phyloP scores from a whole-genome alignment of 306 rosid genomes.

The Cicer bijugum region DNA sequence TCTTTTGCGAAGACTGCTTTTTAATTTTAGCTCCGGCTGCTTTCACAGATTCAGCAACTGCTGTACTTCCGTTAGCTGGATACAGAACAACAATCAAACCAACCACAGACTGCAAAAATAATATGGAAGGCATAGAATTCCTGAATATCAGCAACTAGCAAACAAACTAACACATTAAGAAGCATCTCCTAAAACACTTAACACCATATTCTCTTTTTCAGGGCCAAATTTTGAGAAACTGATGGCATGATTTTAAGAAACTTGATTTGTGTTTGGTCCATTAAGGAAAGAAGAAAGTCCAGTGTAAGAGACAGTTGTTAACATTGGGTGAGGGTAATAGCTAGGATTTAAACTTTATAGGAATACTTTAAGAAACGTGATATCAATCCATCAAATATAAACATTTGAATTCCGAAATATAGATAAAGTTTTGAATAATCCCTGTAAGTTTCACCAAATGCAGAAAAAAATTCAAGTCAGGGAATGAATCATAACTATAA shows the following conservation, averaged over 20 bases:
- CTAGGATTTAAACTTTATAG: constrained; percentile 15
- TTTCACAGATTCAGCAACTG: constrained; percentile 51
- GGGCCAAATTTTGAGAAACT: constrained; percentile 15
- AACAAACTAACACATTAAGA: constrained; percentile 25
- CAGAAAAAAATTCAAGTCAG: neutral
- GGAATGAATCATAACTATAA: constrained; percentile 35
- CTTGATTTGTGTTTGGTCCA: neutral
- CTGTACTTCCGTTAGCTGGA: constrained; percentile 55
- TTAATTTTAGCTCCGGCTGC: constrained; percentile 49
- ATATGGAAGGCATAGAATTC: constrained; percentile 27
- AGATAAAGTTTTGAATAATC: constrained; percentile 10
- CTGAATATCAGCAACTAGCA: constrained; percentile 22
- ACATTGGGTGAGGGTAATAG: constrained; percentile 7
- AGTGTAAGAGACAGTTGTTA: neutral
- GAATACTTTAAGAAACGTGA: neutral
- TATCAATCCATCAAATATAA: neutral
- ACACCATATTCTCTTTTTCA: constrained; percentile 3
- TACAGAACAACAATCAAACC: constrained; percentile 39
- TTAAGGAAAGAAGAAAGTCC: neutral
- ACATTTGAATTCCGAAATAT: constrained; percentile 10
- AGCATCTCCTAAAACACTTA: constrained; percentile 21
- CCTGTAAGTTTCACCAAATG: constrained; percentile 9
- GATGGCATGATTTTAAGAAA: constrained; percentile 9
- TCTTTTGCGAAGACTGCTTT: constrained; percentile 66
- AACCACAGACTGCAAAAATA: constrained; percentile 32